phyloP scores from a whole-genome alignment of 371 early-diverging fungal species.

The Dipsacomyces acuminosporus region DNA sequence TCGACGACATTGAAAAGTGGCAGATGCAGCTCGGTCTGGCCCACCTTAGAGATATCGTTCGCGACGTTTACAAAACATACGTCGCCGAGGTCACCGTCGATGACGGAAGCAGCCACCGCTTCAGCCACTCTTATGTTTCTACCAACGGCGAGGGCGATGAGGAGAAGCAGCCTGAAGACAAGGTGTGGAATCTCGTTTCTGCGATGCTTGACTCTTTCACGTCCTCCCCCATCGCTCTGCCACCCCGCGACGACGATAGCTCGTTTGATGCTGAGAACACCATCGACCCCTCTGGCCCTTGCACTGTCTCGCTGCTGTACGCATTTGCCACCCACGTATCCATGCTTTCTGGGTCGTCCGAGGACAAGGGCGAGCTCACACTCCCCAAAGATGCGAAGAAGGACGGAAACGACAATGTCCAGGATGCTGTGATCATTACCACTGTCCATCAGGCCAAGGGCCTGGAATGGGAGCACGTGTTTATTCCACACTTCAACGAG shows the following conservation, averaged over 20 bases:
- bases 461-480: slow-evolving; percentile 57
- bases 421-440: slow-evolving; percentile 48
- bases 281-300: slow-evolving; percentile 6
- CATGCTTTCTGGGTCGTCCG: slow-evolving; percentile 37
- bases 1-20: slow-evolving; percentile 35
- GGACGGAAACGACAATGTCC: slow-evolving; percentile 2
- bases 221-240: not conserved
- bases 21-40: slow-evolving; percentile 24
- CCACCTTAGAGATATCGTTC: slow-evolving; percentile 13
- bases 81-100: slow-evolving; percentile 7
- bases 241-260: no score
- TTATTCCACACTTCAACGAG: slow-evolving; percentile 47
- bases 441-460: slow-evolving; percentile 57
- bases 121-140: no score
- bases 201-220: slow-evolving; percentile 22
- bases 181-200: slow-evolving; percentile 12
- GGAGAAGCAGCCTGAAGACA: not conserved
- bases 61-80: slow-evolving; percentile 9
- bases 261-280: not conserved
- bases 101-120: no score
- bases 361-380: slow-evolving; percentile 19
- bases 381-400: not conserved
- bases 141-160: not conserved
- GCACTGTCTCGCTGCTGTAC: slow-evolving; percentile 7
- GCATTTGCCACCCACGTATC: slow-evolving; percentile 28